Conservation (phyloP, 2,329 filamentous ascomycete species). For the Aspergillus quadricinctus region DNA sequence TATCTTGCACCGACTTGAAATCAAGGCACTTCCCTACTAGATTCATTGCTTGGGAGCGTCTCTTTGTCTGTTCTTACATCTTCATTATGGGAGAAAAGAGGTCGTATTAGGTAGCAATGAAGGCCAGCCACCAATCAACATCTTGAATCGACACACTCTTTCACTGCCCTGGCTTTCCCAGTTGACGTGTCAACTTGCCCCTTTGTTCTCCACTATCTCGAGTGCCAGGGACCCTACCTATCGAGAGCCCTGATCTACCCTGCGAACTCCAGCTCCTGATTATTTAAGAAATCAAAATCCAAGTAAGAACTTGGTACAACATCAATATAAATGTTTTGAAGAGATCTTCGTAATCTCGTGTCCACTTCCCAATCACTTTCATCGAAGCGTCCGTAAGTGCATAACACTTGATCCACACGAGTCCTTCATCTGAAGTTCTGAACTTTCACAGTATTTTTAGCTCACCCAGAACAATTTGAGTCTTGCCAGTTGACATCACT, state of each 20-base stretch:
- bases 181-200: constrained; percentile 9
- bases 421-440: not conserved
- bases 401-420: not conserved
- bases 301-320: not conserved
- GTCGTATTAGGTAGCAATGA: not conserved
- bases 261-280: not conserved
- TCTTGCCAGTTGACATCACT: not conserved
- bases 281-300: not conserved
- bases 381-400: not conserved
- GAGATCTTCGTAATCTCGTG: not conserved
- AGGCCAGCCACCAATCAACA: not conserved
- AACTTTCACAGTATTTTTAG: not conserved
- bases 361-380: not conserved
- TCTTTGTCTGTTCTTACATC: not conserved
- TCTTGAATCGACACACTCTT: not conserved
- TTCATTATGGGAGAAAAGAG: not conserved
- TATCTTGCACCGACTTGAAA: not conserved
- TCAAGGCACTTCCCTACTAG: not conserved
- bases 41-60: too few relatives aligned
- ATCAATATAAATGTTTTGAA: not conserved
- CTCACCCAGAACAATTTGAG: not conserved
- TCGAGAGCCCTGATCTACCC: not conserved
- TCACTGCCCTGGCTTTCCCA: not conserved
- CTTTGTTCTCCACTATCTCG: constrained; percentile 6
- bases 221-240: not conserved